A percentile compares a stretch with the other conserved stretches of the same genome.
Conservation (phyloP, 2,329 filamentous ascomycete genomes). For the Fusarium anguioides region DNA sequence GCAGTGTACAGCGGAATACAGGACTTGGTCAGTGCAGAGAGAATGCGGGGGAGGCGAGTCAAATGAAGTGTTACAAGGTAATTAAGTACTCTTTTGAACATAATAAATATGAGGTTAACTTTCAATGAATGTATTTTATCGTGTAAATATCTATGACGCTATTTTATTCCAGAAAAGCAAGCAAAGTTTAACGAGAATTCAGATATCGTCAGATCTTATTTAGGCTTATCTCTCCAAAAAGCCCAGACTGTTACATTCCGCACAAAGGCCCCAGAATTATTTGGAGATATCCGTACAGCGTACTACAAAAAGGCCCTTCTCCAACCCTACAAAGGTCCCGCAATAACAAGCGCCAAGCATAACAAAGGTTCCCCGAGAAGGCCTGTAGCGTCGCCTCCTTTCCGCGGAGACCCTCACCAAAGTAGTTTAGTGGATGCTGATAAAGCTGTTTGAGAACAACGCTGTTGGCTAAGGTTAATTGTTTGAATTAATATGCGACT, state of each 20-base stretch:
- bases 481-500: too few species aligned
- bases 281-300: too few species aligned
- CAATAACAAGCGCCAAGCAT: too few species aligned
- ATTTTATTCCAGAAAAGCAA: too few species aligned
- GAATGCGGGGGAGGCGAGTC: constrained; percentile 15
- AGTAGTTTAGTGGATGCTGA: neutral
- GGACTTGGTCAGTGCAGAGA: neutral
- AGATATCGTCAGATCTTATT: neutral
- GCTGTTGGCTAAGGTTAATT: too few species aligned
- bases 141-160: neutral
- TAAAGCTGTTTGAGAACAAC: neutral
- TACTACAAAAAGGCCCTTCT: constrained; percentile 27
- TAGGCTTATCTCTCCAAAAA: neutral
- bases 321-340: too few species aligned
- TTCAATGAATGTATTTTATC: too few species aligned
- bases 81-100: too few species aligned
- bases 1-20: constrained; percentile 11
- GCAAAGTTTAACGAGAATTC: too few species aligned
- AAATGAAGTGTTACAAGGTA: too few species aligned
- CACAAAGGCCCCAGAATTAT: constrained; percentile 1
- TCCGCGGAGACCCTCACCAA: neutral
- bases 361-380: constrained; percentile 34
- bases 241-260: neutral
- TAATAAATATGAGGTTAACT: too few species aligned
- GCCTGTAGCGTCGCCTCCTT: neutral